Percentiles rank a stretch among this genome's conserved stretches.
Evolutionary conservation across 345 rosid species (phyloP).

Genomic region (Eucalyptus victrix): DNA sequence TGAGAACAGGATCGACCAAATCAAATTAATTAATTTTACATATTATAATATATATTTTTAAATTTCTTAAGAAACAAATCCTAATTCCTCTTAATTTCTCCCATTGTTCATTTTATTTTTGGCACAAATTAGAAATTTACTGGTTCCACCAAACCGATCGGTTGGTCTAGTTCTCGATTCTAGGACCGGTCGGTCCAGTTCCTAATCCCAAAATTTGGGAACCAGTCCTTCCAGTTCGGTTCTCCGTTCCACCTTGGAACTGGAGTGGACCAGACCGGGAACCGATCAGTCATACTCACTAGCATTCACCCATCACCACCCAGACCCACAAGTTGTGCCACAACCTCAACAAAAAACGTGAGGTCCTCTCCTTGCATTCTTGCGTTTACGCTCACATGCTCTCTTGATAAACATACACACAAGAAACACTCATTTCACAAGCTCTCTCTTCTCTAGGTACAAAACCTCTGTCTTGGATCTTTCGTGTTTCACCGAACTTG

Average conservation of each 20-base stretch:
- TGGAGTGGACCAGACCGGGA: fast-evolving
- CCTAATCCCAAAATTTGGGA: fast-evolving
- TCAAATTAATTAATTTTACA: fast-evolving
- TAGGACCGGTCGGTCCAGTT: fast-evolving
- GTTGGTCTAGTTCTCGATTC: fast-evolving
- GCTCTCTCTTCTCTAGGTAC: background rate
- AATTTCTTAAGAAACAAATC: too few species aligned
- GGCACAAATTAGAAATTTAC: too few species aligned
- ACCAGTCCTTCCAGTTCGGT: fast-evolving
- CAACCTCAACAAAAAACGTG: too few species aligned
- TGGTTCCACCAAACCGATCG: fast-evolving
- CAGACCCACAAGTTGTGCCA: fast-evolving
- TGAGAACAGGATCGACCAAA: fast-evolving
- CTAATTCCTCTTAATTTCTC: too few species aligned
- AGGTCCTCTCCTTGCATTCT: background rate
- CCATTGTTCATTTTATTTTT: too few species aligned
- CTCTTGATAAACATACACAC: background rate
- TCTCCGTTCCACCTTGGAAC: fast-evolving
- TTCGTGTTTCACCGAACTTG: background rate
- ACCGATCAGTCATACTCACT: fast-evolving
- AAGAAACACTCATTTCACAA: background rate
- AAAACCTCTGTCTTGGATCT: background rate
- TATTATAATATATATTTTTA: too few species aligned
- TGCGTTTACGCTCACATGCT: background rate
- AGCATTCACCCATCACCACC: background rate